Base-by-base conservation (phyloP, 2,329 filamentous ascomycete genomes). In the Bipolaris gigantea region DNA sequence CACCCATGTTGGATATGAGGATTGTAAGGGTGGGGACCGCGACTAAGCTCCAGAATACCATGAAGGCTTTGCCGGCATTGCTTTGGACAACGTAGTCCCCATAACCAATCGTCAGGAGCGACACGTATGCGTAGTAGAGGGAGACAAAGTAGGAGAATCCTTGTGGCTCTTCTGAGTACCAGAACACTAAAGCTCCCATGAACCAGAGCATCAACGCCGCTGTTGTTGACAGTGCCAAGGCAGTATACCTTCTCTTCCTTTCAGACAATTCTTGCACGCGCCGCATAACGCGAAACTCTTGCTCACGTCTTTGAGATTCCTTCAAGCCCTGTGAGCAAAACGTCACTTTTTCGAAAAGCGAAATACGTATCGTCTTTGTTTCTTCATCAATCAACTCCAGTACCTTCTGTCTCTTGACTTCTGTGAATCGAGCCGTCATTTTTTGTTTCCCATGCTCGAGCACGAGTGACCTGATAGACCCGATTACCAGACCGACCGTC, bases 11-110 rank as follows among this genome's bases (percentile, higher is more conserved):
- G 50, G 73, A 79, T 60, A 81, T 83, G 32, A 82, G 72, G 21
- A 82, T 80, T 0, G 82, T 83, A 41, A 84, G 72, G 0, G 80
- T 80, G 0, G 82, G 81, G 0, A 84, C 76, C 0, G 81, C 81
- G 8, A 84, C 70, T 5, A 84, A 65, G 13, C 79, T 80, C 82
- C 82, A 84, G 55, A 84, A 78, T 1, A 84, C 80, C 61, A 83
- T 84, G 60, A 84, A 83, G 1, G 80, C 75, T 60, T 79, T 81
- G 8, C 80, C 80, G 11, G 78, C 75, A 57, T 83, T 83, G 46
- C 75, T 79, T 13, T 71, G 67, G 0, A 77, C 78, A 1, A 71
- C 69, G 19, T 76, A 71, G 57, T 83, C 81, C 25, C 82, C 81
- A 57, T 84, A 84, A 2, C 82, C 81, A 40, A 84, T 82, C 0